Base-by-base conservation (phyloP, 768 basidiomycete species). In the Calvatia gigantea region DNA sequence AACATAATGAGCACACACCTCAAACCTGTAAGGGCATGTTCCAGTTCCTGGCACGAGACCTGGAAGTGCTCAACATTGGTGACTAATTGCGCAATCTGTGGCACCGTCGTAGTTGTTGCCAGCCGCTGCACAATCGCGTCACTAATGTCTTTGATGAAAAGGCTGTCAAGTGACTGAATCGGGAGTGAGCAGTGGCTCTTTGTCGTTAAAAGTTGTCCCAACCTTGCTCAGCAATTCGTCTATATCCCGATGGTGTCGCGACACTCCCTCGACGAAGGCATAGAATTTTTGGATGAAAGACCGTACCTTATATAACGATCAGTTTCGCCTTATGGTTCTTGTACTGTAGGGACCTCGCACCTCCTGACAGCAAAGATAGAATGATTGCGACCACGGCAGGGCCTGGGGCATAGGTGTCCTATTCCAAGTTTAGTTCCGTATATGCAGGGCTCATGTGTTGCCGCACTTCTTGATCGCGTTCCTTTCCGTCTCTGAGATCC, bases 381-480 rank as follows among this genome's bases (percentile, higher is more conserved):
- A 98, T 1, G 91, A 89, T 67, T 91, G 88, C 0, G 96, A 98
- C 91, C 96, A 99, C 1, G 97, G 94, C 37, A 99, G 76, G 25
- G 77, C 75, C 54, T 87, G 74, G 4, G 94, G 93, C 51, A 86
- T 71, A 6, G 79, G 62, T 51, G 73, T 76, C 64, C 93, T 92
- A 53, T 27, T 41, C 28, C 25, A 61, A 35, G 32, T 58, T 63
- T 37, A 60, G 60, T 25, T 56, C 38, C 8, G 17, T 35, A 5
- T 46, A 17, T 46, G 4, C 4, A 51, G 28, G 12, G 28, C 14
- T 9, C 32, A 39, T 45, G 27, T 44, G 28, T 12, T n/a, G 3
- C 62, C 73, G n/a, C 58, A 89, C 91, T 75, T 71, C 32, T 69
- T 64, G 33, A 92, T 74, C 32, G 78, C 77, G 14, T 82, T 78